These are phyloP conservation scores for Rhexocercosporidium sp. DNA, from an alignment of 2,329 filamentous ascomycete genomes.

Conservation along the genomic window DNA sequence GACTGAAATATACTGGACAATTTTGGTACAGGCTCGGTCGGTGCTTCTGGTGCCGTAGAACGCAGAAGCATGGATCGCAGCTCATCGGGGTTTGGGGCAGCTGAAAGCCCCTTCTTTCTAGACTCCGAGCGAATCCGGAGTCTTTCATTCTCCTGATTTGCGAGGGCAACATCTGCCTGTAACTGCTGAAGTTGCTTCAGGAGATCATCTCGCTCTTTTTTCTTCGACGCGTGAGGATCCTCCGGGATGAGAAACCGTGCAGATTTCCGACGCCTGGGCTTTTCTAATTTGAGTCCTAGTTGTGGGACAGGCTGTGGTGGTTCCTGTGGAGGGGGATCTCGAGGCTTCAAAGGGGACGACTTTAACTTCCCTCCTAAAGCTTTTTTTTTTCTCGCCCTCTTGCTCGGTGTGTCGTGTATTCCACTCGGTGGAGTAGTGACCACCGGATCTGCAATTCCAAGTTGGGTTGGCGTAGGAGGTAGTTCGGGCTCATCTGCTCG, in stretches of 20 bases:
- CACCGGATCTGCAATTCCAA: conserved; percentile 55
- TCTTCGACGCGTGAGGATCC: conserved; percentile 51
- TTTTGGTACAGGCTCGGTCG: conserved; percentile 23
- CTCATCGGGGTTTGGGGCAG: conserved; percentile 48
- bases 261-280: conserved; percentile 35
- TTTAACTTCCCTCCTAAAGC: conserved; percentile 35
- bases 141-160: conserved; percentile 63
- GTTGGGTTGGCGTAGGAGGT: conserved; percentile 60
- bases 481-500: conserved; percentile 64
- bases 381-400: conserved; percentile 50
- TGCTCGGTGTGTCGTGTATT: conserved; percentile 65
- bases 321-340: conserved; percentile 19
- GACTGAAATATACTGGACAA: conserved; percentile 39
- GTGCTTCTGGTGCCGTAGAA: conserved; percentile 28
- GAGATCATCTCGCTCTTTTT: conserved; percentile 57
- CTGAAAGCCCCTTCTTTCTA: conserved; percentile 45
- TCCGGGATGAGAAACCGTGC: conserved; percentile 36
- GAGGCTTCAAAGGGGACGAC: conserved; percentile 43
- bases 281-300: conserved; percentile 2
- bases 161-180: conserved; percentile 61
- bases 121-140: conserved; percentile 50
- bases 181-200: conserved; percentile 60
- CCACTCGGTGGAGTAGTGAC: conserved; percentile 61
- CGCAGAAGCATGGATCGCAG: conserved; percentile 36
- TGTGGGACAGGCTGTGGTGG: conserved; percentile 30